Conservation (phyloP, 805 yeast species). For the Wickerhamomyces hampshirensis region DNA sequence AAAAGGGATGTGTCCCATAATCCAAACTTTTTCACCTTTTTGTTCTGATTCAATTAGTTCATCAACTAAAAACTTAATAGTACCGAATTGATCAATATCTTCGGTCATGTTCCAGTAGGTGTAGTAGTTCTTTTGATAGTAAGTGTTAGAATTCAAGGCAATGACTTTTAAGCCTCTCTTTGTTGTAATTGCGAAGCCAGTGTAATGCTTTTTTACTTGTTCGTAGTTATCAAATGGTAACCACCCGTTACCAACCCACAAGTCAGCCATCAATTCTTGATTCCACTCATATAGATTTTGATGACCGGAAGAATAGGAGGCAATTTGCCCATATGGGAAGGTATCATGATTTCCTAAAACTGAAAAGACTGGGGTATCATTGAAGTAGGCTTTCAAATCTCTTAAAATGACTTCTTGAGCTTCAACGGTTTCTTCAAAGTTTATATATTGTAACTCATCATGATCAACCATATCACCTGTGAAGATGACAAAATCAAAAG, state of each 20-base stretch:
- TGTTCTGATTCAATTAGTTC: slow-evolving; percentile 59
- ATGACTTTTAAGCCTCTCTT: slow-evolving; percentile 53
- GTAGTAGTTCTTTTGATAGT: slow-evolving; percentile 61
- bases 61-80: slow-evolving; percentile 52
- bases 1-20: slow-evolving; percentile 63
- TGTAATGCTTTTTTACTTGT: slow-evolving; percentile 41
- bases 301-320: slow-evolving; percentile 44
- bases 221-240: slow-evolving; percentile 13
- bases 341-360: slow-evolving; percentile 70
- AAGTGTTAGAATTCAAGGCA: slow-evolving; percentile 61
- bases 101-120: slow-evolving; percentile 46
- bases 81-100: slow-evolving; percentile 56
- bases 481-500: slow-evolving; percentile 59
- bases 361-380: slow-evolving; percentile 52
- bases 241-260: slow-evolving; percentile 48
- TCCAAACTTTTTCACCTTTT: slow-evolving; percentile 64
- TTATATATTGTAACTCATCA: slow-evolving; percentile 44
- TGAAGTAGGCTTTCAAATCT: slow-evolving; percentile 46
- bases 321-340: slow-evolving; percentile 65
- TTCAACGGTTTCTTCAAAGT: slow-evolving; percentile 39
- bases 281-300: slow-evolving; percentile 42
- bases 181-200: slow-evolving; percentile 57
- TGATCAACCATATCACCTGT: slow-evolving; percentile 77
- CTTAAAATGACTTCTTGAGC: slow-evolving; percentile 50
- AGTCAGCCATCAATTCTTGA: slow-evolving; percentile 40